A percentile compares a stretch with the other conserved stretches of the same genome.
Conservation (phyloP, 2,329 filamentous ascomycete genomes). For the Fusarium gaditjirri region DNA sequence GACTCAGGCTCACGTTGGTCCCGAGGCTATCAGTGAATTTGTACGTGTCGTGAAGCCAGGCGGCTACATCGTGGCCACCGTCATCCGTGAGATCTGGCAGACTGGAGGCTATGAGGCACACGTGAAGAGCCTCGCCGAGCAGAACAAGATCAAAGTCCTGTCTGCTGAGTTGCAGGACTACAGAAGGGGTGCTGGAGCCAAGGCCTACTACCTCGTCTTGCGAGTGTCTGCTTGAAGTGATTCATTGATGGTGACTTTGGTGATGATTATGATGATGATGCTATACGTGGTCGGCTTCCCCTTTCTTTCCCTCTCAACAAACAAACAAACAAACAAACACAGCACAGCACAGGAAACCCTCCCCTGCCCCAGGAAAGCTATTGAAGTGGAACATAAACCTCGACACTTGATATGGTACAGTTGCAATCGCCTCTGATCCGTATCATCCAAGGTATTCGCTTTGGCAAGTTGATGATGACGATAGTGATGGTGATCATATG, state of each 20-base stretch:
- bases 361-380: neutral
- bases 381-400: neutral
- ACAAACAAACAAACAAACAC: neutral
- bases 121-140: slow-evolving; percentile 46
- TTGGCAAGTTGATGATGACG: slow-evolving; percentile 3
- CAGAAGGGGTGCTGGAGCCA: slow-evolving; percentile 45
- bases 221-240: slow-evolving; percentile 33
- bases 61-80: slow-evolving; percentile 62
- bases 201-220: slow-evolving; percentile 48
- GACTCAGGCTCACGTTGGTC: slow-evolving; percentile 65
- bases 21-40: slow-evolving; percentile 60
- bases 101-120: slow-evolving; percentile 59
- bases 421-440: neutral
- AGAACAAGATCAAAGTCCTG: slow-evolving; percentile 45
- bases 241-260: slow-evolving; percentile 21
- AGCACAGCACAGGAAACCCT: slow-evolving; percentile 1
- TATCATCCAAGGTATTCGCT: neutral
- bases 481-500: slow-evolving; percentile 29
- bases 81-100: slow-evolving; percentile 62
- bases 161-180: slow-evolving; percentile 48
- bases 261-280: slow-evolving; percentile 17
- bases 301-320: neutral
- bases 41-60: slow-evolving; percentile 58
- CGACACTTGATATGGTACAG: neutral
- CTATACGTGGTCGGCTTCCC: slow-evolving; percentile 7